Base-by-base conservation (phyloP, 495 filamentous ascomycete species). In the Letharia columbiana region DNA sequence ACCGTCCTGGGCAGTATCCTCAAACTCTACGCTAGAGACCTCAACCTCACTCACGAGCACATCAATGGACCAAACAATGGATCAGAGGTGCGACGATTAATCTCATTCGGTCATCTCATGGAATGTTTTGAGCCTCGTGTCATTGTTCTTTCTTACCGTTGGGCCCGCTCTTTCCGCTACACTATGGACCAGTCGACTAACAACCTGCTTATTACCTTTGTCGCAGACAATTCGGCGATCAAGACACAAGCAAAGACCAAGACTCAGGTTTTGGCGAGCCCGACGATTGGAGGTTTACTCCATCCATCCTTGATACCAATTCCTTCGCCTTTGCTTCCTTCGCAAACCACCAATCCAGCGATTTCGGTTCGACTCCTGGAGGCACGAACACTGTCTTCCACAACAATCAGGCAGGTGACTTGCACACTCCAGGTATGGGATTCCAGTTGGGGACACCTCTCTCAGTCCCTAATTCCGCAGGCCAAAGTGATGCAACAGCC, bases 301-400 rank as follows among this genome's bases (percentile, higher is more conserved):
- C 92, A 13, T 92, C 92, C 28, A 82, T 92, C 42, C 81, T 98
- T 72, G 93, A 97, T 68, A 86, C 92, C 20, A 89, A 84, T 71
- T 87, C 91, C 6, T 91, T 92, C 70, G 83, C 85, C 7, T 96
- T 96, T 77, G 77, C 85, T 62, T 79, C 80, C 54, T 89, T 94
- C 68, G 87, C 86, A 65, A 90, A 87, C 70, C 91, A 96, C 63
- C 84, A 86, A 49, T 85, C 88, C 35, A 88, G 88, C 31, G 92
- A 95, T 75, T 96, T 95, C 74, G 92, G 90, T 0, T 92, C 92
- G 3, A 95, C 91, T 2, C 90, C 91, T 0, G 89, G 88, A 41
- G 90, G 89, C n/a, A 85, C 81, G 23, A 89, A 87, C 72, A 86
- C 89, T 4, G 73, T 91, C 56, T 95, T 90, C 67, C 91, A 94